Evolutionary conservation across 2,329 filamentous ascomycete genomes (phyloP).

Genomic region (Aspergillus latus): DNA sequence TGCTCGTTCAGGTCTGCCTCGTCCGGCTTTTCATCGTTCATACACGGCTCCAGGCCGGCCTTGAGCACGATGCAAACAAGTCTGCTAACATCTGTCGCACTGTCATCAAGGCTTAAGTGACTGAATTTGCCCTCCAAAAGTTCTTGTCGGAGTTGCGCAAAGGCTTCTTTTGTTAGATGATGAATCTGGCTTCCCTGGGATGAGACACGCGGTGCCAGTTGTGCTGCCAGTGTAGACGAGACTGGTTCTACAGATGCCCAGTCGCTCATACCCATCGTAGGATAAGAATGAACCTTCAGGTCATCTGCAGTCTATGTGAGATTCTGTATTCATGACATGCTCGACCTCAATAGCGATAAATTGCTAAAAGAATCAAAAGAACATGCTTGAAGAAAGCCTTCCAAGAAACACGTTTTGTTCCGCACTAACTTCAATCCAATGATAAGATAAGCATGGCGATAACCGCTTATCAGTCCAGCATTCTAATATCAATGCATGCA

Average conservation of each 20-base stretch:
- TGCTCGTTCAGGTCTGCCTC: slow-evolving; percentile 42
- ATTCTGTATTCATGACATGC: slow-evolving; percentile 17
- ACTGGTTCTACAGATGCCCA: slow-evolving; percentile 32
- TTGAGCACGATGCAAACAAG: slow-evolving; percentile 81
- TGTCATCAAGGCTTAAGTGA: slow-evolving; percentile 57
- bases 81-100: slow-evolving; percentile 75
- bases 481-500: no score
- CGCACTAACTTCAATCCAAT: no score
- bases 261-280: slow-evolving; percentile 20
- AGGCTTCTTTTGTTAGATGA: slow-evolving; percentile 68
- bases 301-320: slow-evolving; percentile 29
- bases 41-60: slow-evolving; percentile 65
- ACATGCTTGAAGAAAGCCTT: no score
- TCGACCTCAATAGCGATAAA: background rate
- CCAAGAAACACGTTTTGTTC: no score
- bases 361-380: no score
- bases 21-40: slow-evolving; percentile 63
- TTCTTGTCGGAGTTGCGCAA: slow-evolving; percentile 71
- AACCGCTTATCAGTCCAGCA: no score
- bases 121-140: slow-evolving; percentile 52
- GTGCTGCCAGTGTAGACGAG: slow-evolving; percentile 82
- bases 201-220: slow-evolving; percentile 79
- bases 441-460: no score
- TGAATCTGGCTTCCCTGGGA: slow-evolving; percentile 62
- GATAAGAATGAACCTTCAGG: slow-evolving; percentile 17